These are phyloP conservation scores for Cicer arietinum DNA, from an alignment of 306 rosid species.

Conservation along the genomic window DNA sequence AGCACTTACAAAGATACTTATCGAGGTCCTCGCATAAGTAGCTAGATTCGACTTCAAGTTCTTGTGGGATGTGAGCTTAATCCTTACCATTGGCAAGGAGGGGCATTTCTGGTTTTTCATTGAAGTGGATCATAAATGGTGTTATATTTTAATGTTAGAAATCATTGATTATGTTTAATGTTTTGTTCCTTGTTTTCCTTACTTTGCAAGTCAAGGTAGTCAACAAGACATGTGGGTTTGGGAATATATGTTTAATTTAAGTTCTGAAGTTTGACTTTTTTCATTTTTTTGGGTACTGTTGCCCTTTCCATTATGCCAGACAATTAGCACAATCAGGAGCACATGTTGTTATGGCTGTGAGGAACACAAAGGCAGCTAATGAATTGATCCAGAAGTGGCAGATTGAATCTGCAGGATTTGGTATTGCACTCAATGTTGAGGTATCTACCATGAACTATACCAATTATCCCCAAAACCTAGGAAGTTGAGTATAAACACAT, in stretches of 20 bases:
- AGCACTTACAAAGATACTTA: no score
- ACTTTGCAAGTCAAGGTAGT: slow-evolving; percentile 26
- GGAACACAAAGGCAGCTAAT: slow-evolving; percentile 80
- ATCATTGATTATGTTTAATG: neutral
- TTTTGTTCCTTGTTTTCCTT: slow-evolving; percentile 11
- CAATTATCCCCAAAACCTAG: neutral
- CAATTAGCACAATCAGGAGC: slow-evolving; percentile 96
- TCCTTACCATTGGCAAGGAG: neutral
- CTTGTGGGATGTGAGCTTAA: no score
- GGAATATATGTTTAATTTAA: slow-evolving; percentile 9
- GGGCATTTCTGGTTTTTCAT: slow-evolving; percentile 15
- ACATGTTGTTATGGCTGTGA: slow-evolving; percentile 98
- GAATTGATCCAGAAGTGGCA: slow-evolving; percentile 95
- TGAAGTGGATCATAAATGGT: slow-evolving; percentile 16
- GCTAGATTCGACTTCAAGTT: no score
- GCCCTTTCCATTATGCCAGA: slow-evolving; percentile 58
- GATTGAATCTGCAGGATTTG: slow-evolving; percentile 75
- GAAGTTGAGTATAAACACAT: neutral
- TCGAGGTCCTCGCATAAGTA: no score
- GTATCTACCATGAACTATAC: slow-evolving; percentile 44
- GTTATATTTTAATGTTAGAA: neutral
- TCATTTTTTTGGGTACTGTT: neutral
- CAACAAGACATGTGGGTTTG: neutral
- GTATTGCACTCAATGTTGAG: slow-evolving; percentile 94
- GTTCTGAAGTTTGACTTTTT: slow-evolving; percentile 6